These are phyloP conservation scores for Hypocrella siamensis DNA, from an alignment of 2,329 filamentous ascomycete genomes.

Conservation along the genomic window DNA sequence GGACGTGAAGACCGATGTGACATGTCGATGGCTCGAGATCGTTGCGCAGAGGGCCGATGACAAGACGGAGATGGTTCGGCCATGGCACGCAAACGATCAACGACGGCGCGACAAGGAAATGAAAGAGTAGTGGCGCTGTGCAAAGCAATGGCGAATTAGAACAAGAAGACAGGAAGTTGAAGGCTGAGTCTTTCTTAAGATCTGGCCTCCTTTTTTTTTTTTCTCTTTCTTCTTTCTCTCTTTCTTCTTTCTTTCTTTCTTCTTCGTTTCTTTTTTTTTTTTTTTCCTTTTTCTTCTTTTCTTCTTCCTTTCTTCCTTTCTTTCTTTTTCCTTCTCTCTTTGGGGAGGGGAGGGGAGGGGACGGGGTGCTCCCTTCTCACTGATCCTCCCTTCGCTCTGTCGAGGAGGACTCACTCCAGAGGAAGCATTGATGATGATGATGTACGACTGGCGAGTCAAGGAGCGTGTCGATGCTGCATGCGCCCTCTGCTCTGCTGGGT, in stretches of 20 bases:
- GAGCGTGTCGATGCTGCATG: no score
- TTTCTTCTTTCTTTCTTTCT: background rate
- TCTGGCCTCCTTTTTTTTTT: background rate
- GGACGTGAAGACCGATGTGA: background rate
- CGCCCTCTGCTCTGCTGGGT: no score
- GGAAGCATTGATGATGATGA: no score
- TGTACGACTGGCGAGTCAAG: no score
- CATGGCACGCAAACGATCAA: constrained; percentile 14
- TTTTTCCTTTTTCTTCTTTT: background rate
- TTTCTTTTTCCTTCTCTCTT: background rate
- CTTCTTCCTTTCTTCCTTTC: constrained; percentile 10
- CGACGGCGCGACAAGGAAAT: no score
- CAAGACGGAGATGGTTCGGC: constrained; percentile 7
- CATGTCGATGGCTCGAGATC: background rate
- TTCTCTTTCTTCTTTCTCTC: background rate
- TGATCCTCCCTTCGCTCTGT: no score
- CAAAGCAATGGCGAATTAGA: background rate
- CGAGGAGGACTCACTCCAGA: no score
- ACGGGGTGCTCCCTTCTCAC: no score
- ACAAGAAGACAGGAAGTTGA: background rate
- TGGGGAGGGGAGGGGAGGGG: background rate
- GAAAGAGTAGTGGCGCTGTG: constrained; percentile 8
- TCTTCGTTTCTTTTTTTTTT: background rate
- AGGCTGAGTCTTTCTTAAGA: background rate
- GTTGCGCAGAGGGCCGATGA: no score